phyloP scores from a whole-genome alignment of 2,329 filamentous ascomycete genomes.

The Chaetomium olivaceum region DNA sequence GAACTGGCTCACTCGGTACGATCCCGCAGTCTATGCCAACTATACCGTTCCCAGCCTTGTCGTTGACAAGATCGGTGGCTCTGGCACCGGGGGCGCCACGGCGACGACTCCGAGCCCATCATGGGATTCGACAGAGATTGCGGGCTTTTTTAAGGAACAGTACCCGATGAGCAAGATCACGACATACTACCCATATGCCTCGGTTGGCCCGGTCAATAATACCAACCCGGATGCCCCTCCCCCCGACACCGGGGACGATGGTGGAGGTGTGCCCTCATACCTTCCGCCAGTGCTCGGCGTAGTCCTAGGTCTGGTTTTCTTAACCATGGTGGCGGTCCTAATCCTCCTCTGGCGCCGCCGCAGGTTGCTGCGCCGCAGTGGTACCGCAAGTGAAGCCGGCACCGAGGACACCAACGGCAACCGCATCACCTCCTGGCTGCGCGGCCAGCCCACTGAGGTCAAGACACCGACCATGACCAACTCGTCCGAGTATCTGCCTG shows the following conservation, averaged over 20 bases:
- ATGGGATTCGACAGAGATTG: conserved; percentile 54
- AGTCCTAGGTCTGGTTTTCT: conserved; percentile 57
- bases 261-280: conserved; percentile 52
- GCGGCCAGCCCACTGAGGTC: conserved; percentile 43
- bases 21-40: conserved; percentile 60
- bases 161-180: conserved; percentile 60
- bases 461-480: conserved; percentile 51
- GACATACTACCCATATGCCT: conserved; percentile 61
- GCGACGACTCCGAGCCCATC: conserved; percentile 62
- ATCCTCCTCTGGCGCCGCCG: conserved; percentile 56
- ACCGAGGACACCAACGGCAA: conserved; percentile 50
- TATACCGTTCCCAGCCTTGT: conserved; percentile 71
- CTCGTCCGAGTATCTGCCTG: conserved; percentile 44
- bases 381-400: conserved; percentile 41
- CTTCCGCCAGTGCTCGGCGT: conserved; percentile 63
- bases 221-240: conserved; percentile 32
- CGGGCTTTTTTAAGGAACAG: conserved; percentile 52
- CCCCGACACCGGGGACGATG: conserved; percentile 27
- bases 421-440: conserved; percentile 56
- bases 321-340: conserved; percentile 53
- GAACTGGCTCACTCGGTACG: conserved; percentile 70
- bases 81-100: conserved; percentile 67
- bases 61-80: conserved; percentile 66
- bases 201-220: conserved; percentile 36
- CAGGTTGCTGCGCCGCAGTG: conserved; percentile 42